phyloP scores from a whole-genome alignment of 2,329 filamentous ascomycete genomes.

The Mollisia scopiformis region DNA sequence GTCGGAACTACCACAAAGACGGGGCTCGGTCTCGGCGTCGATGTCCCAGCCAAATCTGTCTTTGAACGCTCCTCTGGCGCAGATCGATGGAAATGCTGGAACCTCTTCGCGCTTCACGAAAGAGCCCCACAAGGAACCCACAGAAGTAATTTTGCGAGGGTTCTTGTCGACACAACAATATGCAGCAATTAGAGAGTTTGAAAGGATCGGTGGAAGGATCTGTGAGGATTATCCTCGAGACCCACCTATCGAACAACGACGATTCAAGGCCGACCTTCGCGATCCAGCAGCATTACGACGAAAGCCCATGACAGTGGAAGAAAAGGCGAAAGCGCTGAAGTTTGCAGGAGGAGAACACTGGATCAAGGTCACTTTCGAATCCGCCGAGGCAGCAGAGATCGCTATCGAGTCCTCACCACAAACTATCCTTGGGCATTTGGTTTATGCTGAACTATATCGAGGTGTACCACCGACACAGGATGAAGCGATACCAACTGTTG shows the following conservation, averaged over 20 bases:
- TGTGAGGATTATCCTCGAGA: conserved; percentile 93
- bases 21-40: conserved; percentile 31
- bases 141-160: conserved; percentile 85
- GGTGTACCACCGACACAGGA: conserved; percentile 67
- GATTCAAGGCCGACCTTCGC: conserved; percentile 75
- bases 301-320: conserved; percentile 67
- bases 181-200: conserved; percentile 87
- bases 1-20: conserved; percentile 37
- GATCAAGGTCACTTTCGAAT: conserved; percentile 87
- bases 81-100: conserved; percentile 31
- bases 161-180: conserved; percentile 74
- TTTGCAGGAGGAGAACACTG: conserved; percentile 87
- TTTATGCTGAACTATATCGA: conserved; percentile 72
- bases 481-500: conserved; percentile 54
- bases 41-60: conserved; percentile 39
- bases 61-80: conserved; percentile 37
- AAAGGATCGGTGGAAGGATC: conserved; percentile 81
- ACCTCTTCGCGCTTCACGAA: conserved; percentile 39
- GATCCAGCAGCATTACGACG: conserved; percentile 72
- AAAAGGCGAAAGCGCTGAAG: conserved; percentile 77
- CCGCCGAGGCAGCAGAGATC: conserved; percentile 68
- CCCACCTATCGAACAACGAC: conserved; percentile 70
- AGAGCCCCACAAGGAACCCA: conserved; percentile 61
- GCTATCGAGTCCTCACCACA: conserved; percentile 74
- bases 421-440: conserved; percentile 68